Evolutionary conservation across 169 alveolate species (phyloP).

Genomic region (Babesia bovis): DNA sequence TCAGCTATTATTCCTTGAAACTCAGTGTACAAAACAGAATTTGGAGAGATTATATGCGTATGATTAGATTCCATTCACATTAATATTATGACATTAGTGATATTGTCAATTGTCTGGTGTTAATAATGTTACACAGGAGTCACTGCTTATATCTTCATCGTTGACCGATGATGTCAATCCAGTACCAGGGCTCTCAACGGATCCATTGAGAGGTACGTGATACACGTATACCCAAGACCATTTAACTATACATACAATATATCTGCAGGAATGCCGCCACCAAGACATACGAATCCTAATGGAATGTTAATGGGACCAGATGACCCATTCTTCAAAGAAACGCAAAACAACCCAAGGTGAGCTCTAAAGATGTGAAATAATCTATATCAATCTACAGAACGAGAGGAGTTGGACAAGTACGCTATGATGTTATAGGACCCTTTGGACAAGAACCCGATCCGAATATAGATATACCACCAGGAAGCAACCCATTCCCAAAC

Average conservation of each 20-base stretch:
- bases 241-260: too few species aligned
- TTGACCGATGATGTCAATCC: conserved; percentile 27
- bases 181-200: background rate
- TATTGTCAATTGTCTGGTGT: too few species aligned
- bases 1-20: too few species aligned
- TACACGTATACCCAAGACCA: too few species aligned
- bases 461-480: conserved; percentile 57
- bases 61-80: too few species aligned
- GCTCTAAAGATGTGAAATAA: too few species aligned
- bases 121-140: too few species aligned
- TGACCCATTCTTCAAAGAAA: conserved; percentile 69
- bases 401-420: conserved; percentile 15
- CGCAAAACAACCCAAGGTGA: conserved; percentile 11
- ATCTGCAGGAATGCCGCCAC: conserved; percentile 7
- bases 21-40: too few species aligned
- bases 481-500: background rate
- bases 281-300: conserved; percentile 63
- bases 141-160: background rate
- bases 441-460: conserved; percentile 77
- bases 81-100: too few species aligned
- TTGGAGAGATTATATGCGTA: too few species aligned
- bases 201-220: background rate
- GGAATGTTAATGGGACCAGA: conserved; percentile 79
- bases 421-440: conserved; percentile 78
- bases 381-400: background rate